Base-by-base conservation (phyloP, 1,284 basidiomycete genomes). In the Coniferiporia sulphurascens region DNA sequence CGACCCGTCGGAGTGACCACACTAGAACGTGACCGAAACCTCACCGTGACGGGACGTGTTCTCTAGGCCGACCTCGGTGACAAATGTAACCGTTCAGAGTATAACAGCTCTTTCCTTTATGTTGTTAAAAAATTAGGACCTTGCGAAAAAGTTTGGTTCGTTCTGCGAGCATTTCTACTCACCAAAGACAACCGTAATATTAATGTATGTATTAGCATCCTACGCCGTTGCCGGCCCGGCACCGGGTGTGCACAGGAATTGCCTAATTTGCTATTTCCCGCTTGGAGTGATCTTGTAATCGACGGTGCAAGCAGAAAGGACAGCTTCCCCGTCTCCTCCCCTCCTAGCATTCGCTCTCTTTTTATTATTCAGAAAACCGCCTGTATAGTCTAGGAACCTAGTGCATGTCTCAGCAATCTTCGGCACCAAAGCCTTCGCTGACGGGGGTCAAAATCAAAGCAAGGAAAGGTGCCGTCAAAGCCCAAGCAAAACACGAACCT, bases 361-460 rank as follows among this genome's bases (percentile, higher is more conserved):
- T 53, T 51, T 45, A 48, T 36, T 48, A 32, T 12, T 13, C 49
- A 19, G 34, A 21, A 45, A 55, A 15, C 19, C 48, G 52, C 48
- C 50, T 53, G 21, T 41, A 52, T 34, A 53, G 45, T 52, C 60
- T 36, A 52, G 60, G 46, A 48, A 62, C 49, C 44, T 62, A 57
- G 86, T 91, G 89, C 77, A 91, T 91, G 88, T 91, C 89, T 88
- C 85, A 86, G 82, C 88, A 87, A 88, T 73, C 85, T 76, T 73
- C 84, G 70, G 79, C 83, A 75, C 71, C 82, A 74, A 91, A 90
- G 82, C 89, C 89, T 86, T 87, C 87, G 79, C 80, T 91, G 71
- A 85, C 87, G 81, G 89, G 89, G 75, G 89, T 92, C 73, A 82
- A 87, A 80, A 91, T 92, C 70, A 93, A 87, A 84, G 87, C 88